Evolutionary conservation across 371 early-diverging fungal species (phyloP), one percentile per base, ranked within the genome.

Genomic region (Mucor lusitanicus): DNA sequence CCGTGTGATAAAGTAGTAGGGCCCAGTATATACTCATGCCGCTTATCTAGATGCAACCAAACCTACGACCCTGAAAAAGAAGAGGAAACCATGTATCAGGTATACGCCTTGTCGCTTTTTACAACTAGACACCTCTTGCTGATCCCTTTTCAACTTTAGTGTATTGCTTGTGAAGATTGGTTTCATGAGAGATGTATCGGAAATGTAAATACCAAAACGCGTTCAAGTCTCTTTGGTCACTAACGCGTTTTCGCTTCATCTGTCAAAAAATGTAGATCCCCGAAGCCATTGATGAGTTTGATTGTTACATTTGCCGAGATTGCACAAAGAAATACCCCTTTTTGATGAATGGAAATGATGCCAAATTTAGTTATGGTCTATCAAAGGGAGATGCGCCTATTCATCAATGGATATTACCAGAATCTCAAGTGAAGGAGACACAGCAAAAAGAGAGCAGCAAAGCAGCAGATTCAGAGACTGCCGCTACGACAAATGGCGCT

Each of bases 111-210:
- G 3, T 5, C 12, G 21, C 11, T 8, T 21, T 44, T 19, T 3
- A 19, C 19, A 46, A 21, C 2, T n/a, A 11, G 12, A 19, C 7
- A 3, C 27, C 15, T n/a, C 11, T 58, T 59, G 25, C 33, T 33
- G 6, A 23, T 57, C 17, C 6, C 17, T n/a, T n/a, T n/a, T 17
- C 17, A 8, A 59, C 30, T 56, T 9, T 68, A 95, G 82, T 97
- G 97, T 67, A 73, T 88, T 37, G 64, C 88, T 0, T 97, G 97
- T 74, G 90, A 93, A 70, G 95, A 93, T 71, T 93, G 92, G 95
- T 92, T 89, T 73, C 95, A 95, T 78, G 90, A 92, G 32, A 70
- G 77, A 0, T 96, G 96, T 71, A 92, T 96, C 65, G 89, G 90
- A 35, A 73, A 87, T 33, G 88, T 87, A 78, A 74, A 73, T 57